Evolutionary conservation across 495 filamentous ascomycete genomes (phyloP).

Genomic region (Emericellopsis terricola): DNA sequence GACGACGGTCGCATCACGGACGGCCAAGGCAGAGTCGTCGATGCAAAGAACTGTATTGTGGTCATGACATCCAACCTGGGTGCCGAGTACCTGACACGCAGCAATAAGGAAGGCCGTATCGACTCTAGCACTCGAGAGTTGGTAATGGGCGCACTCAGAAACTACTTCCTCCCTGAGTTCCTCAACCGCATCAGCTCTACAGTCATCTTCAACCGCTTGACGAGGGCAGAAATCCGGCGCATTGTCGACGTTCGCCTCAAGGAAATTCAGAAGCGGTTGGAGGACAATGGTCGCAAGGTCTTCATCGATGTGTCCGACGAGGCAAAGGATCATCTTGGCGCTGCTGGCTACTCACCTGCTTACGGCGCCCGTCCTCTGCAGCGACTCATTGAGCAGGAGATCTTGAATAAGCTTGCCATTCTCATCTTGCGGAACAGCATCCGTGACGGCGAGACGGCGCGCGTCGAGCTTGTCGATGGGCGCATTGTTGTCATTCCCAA

Average conservation of each 20-base stretch:
- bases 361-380: conserved; percentile 84
- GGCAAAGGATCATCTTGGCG: conserved; percentile 79
- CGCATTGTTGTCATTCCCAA: conserved; percentile 70
- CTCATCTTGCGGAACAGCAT: conserved; percentile 73
- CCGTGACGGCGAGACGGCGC: conserved; percentile 65
- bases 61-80: conserved; percentile 98
- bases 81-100: conserved; percentile 78
- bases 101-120: conserved; percentile 62
- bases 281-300: conserved; percentile 65
- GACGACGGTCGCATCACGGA: conserved; percentile 98
- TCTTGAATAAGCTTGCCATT: conserved; percentile 82
- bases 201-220: conserved; percentile 97
- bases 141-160: conserved; percentile 73
- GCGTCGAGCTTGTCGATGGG: conserved; percentile 52
- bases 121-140: conserved; percentile 74
- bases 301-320: conserved; percentile 55
- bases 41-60: conserved; percentile 94
- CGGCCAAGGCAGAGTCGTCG: conserved; percentile 84
- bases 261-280: conserved; percentile 82
- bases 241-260: conserved; percentile 82
- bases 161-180: conserved; percentile 97
- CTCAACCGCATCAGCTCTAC: conserved; percentile 88
- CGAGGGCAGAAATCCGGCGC: conserved; percentile 69
- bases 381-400: conserved; percentile 86
- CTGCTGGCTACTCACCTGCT: conserved; percentile 76